Percentiles rank a stretch among this genome's conserved stretches.
Evolutionary conservation across 345 rosid species (phyloP).

Genomic region (Lumnitzera littorea): DNA sequence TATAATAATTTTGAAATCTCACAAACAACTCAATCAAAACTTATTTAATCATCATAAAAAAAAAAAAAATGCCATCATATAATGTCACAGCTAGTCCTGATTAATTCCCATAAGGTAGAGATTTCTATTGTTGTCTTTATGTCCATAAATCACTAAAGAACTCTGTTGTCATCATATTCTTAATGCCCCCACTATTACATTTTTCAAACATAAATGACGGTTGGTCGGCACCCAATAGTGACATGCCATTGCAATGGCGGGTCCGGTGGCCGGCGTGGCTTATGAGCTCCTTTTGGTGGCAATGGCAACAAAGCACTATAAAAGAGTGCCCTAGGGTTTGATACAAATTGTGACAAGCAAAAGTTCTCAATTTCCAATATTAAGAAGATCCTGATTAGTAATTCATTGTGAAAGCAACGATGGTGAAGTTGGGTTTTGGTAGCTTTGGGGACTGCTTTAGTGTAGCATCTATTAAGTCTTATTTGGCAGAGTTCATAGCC

Average conservation of each 20-base stretch:
- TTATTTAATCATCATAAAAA: neutral
- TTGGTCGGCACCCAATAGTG: conserved; percentile 41
- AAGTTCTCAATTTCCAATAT: neutral
- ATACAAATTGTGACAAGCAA: neutral
- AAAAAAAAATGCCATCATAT: conserved; percentile 1
- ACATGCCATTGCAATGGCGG: conserved; percentile 11
- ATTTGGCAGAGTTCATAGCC: conserved; percentile 80
- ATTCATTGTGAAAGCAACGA: conserved; percentile 10
- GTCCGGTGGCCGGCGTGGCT: conserved; percentile 50
- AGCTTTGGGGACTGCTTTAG: conserved; percentile 73
- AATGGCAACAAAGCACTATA: neutral
- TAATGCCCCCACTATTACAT: conserved; percentile 26
- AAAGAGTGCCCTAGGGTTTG: neutral
- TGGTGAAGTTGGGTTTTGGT: conserved; percentile 79
- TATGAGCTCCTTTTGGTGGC: conserved; percentile 1
- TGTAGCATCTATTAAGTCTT: conserved; percentile 51
- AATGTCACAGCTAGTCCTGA: neutral
- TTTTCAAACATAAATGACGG: conserved; percentile 21
- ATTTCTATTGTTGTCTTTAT: neutral
- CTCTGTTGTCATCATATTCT: conserved; percentile 30
- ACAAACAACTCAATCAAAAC: too few species aligned
- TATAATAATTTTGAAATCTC: too few species aligned
- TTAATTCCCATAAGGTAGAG: neutral
- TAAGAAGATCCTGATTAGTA: neutral
- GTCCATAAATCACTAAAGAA: conserved; percentile 21